Evolutionary conservation across 768 basidiomycete species (phyloP).

Genomic region (Pleurotus djamor): DNA sequence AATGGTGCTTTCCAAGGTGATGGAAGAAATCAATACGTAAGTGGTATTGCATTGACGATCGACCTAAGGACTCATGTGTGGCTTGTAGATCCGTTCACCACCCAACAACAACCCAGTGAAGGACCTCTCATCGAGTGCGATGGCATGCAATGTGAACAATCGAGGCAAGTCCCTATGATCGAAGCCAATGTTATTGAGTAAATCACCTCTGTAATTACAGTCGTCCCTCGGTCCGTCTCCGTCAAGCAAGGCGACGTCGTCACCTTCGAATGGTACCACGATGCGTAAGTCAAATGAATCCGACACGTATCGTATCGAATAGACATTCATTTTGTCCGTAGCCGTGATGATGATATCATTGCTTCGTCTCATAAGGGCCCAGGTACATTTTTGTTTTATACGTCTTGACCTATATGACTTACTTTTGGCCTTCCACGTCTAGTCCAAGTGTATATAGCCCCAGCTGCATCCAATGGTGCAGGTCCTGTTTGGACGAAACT

Average conservation of each 20-base stretch:
- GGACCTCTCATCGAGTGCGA: conserved; percentile 24
- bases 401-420: background rate
- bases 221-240: conserved; percentile 22
- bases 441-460: conserved; percentile 31
- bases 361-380: conserved; percentile 31
- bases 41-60: background rate
- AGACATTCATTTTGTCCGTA: too few species aligned
- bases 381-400: conserved; percentile 13
- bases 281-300: conserved; percentile 22
- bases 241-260: conserved; percentile 28
- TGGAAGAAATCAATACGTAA: conserved; percentile 26
- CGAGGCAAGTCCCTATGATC: too few species aligned
- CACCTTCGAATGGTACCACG: conserved; percentile 33
- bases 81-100: conserved; percentile 30
- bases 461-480: conserved; percentile 23
- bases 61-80: background rate
- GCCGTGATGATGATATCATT: conserved; percentile 35
- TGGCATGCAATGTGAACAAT: conserved; percentile 32
- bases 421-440: background rate
- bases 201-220: too few species aligned
- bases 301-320: too few species aligned
- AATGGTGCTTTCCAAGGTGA: conserved; percentile 33
- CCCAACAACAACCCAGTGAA: conserved; percentile 34
- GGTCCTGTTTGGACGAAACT: conserved; percentile 31
- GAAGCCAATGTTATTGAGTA: too few species aligned